phyloP scores from a whole-genome alignment of 257 asterid species.

The Euphrasia confusa region DNA sequence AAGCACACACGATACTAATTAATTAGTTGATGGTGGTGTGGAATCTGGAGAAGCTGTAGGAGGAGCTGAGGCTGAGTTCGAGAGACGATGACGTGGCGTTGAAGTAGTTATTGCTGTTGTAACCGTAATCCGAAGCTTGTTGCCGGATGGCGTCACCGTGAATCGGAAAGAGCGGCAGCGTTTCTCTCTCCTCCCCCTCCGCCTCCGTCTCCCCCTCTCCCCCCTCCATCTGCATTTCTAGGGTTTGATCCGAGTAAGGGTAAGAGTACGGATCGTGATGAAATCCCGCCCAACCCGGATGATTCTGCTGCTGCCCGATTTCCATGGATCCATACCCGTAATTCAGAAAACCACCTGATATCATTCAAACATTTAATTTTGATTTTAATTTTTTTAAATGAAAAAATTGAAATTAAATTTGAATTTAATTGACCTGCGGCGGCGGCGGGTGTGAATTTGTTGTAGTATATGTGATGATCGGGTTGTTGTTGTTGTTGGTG shows the following conservation, averaged over 20 bases:
- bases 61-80: too few relatives aligned
- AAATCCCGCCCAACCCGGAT: slow-evolving; percentile 42
- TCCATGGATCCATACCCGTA: slow-evolving; percentile 66
- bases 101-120: too few relatives aligned
- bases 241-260: slow-evolving; percentile 43
- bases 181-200: slow-evolving; percentile 41
- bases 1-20: too few relatives aligned
- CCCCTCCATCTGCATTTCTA: slow-evolving; percentile 30
- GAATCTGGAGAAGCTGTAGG: too few relatives aligned
- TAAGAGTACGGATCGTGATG: slow-evolving; percentile 31
- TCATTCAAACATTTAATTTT: not conserved
- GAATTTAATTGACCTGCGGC: too few relatives aligned
- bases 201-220: slow-evolving; percentile 24
- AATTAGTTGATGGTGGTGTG: too few relatives aligned
- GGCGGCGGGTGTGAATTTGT: slow-evolving; percentile 26
- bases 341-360: slow-evolving; percentile 41
- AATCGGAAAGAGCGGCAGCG: slow-evolving; percentile 89
- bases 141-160: slow-evolving; percentile 49
- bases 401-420: too few relatives aligned
- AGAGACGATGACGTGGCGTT: too few relatives aligned
- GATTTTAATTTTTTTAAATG: too few relatives aligned
- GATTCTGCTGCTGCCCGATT: slow-evolving; percentile 43
- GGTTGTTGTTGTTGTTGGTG: not conserved
- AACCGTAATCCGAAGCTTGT: not conserved
- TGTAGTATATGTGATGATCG: slow-evolving; percentile 18